A percentile compares a stretch with the other conserved stretches of the same genome.
Evolutionary conservation across 768 basidiomycete genomes (phyloP).

Genomic region (Boletus tomentosulus): DNA sequence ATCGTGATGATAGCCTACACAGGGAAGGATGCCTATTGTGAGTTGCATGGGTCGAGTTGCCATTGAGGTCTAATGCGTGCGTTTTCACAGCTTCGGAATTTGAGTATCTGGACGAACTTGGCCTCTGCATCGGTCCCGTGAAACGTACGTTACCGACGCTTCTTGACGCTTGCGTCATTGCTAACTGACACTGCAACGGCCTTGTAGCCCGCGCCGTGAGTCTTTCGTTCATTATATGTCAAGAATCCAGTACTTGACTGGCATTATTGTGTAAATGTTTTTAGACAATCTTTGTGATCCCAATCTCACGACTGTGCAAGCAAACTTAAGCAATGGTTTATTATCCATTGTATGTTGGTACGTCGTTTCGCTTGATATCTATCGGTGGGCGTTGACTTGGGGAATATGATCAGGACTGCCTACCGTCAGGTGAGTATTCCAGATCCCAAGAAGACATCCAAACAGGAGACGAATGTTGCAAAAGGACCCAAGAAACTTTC

Average conservation of each 20-base stretch:
- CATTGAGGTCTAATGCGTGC: background rate
- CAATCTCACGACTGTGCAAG: background rate
- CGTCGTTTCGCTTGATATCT: background rate
- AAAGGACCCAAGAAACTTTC: conserved; percentile 16
- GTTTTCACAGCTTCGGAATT: background rate
- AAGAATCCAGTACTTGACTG: background rate
- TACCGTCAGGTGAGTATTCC: conserved; percentile 9
- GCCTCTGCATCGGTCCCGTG: background rate
- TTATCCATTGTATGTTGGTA: conserved; percentile 13
- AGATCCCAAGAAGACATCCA: background rate
- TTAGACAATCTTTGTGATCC: background rate
- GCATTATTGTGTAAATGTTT: conserved; percentile 1
- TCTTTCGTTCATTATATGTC: background rate
- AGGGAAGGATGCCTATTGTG: background rate
- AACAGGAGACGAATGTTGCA: background rate
- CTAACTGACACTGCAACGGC: background rate
- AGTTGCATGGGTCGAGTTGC: background rate
- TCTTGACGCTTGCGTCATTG: background rate
- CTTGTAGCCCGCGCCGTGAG: background rate
- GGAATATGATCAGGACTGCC: conserved; percentile 1
- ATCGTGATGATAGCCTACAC: background rate
- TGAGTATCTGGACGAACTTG: background rate
- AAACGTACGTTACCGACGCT: background rate
- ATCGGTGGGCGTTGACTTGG: background rate
- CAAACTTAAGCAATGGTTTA: conserved; percentile 3